phyloP scores from a whole-genome alignment of 2,329 filamentous ascomycete genomes.

The Fusarium sp. region DNA sequence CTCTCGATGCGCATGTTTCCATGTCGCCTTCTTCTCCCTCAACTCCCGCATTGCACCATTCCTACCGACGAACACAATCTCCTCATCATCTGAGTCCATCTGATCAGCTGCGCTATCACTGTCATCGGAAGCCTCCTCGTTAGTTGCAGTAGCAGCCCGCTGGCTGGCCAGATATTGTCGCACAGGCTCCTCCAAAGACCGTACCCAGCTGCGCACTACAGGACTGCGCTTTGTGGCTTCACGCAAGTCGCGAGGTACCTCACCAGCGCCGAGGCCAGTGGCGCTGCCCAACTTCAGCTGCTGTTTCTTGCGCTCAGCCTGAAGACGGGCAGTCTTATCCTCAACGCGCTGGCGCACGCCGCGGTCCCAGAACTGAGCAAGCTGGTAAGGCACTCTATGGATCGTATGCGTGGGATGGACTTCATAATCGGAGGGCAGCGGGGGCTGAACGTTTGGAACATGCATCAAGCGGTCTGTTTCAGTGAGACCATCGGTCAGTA shows the following conservation, averaged over 20 bases:
- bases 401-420: constrained; percentile 83
- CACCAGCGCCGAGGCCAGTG: constrained; percentile 60
- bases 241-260: constrained; percentile 83
- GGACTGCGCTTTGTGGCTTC: constrained; percentile 82
- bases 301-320: constrained; percentile 59
- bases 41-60: constrained; percentile 68
- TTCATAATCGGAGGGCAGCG: constrained; percentile 84
- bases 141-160: constrained; percentile 21
- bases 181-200: constrained; percentile 86
- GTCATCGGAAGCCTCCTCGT: constrained; percentile 13
- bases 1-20: constrained; percentile 64
- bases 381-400: constrained; percentile 84
- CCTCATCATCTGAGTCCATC: constrained; percentile 73
- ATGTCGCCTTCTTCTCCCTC: constrained; percentile 51
- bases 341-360: constrained; percentile 63
- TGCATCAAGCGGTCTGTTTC: constrained; percentile 80
- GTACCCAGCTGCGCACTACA: constrained; percentile 82
- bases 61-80: constrained; percentile 88
- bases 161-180: constrained; percentile 75
- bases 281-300: constrained; percentile 55
- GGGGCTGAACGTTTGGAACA: constrained; percentile 88
- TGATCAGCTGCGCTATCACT: constrained; percentile 51
- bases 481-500: constrained; percentile 30
- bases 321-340: constrained; percentile 55
- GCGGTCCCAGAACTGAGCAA: constrained; percentile 85